These are phyloP conservation scores for Meyerozyma guilliermondii DNA, from an alignment of 1,139 yeast genomes.

Conservation along the genomic window DNA sequence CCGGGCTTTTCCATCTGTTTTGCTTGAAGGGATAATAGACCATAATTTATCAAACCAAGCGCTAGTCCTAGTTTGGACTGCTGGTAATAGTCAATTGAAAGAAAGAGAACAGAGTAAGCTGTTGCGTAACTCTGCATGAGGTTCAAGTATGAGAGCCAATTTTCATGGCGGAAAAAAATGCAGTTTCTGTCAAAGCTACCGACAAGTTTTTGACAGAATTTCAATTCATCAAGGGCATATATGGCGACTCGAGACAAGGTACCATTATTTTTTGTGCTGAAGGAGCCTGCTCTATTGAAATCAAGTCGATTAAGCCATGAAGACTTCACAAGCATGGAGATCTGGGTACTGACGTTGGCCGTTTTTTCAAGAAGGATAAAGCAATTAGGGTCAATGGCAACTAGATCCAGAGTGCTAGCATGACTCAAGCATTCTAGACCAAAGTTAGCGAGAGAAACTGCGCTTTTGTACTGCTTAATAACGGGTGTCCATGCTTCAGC, in stretches of 20 bases:
- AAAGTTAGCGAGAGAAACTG: constrained; percentile 6
- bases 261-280: constrained; percentile 32
- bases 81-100: constrained; percentile 39
- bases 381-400: neutral
- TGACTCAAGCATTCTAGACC: constrained; percentile 5
- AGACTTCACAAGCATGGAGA: constrained; percentile 36
- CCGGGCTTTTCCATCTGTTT: constrained; percentile 17
- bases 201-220: constrained; percentile 15
- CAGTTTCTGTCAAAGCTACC: constrained; percentile 7
- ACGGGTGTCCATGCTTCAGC: constrained; percentile 11
- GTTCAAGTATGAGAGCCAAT: constrained; percentile 32
- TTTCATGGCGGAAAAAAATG: constrained; percentile 13
- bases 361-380: constrained; percentile 20
- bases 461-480: constrained; percentile 8
- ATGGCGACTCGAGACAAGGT: constrained; percentile 40
- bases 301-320: constrained; percentile 35
- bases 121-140: constrained; percentile 31
- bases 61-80: constrained; percentile 39
- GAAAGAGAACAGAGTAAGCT: constrained; percentile 41
- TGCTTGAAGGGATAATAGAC: constrained; percentile 36
- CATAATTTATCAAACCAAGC: constrained; percentile 36
- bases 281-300: constrained; percentile 17
- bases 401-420: neutral
- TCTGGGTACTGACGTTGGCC: constrained; percentile 30
- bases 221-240: constrained; percentile 30